phyloP scores from a whole-genome alignment of 306 rosid species.

The Leucaena leucocephala region DNA sequence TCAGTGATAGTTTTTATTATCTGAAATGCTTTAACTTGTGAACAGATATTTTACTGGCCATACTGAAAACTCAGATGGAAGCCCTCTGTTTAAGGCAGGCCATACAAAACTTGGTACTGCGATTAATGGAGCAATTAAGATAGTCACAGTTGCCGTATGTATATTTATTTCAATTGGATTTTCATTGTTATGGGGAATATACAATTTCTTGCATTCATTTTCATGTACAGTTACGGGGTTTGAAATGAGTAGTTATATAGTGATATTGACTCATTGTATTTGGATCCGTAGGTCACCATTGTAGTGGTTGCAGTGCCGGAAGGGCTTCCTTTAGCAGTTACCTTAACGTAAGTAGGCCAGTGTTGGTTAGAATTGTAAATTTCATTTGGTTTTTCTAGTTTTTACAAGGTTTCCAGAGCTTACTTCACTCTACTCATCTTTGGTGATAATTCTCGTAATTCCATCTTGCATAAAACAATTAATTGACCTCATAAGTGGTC shows the following conservation, averaged over 20 bases:
- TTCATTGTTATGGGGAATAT: not conserved
- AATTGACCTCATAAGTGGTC: too few species aligned
- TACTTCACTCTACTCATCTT: not conserved
- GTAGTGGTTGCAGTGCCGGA: conserved; percentile 98
- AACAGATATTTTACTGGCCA: conserved; percentile 86
- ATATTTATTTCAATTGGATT: not conserved
- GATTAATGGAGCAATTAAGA: conserved; percentile 75
- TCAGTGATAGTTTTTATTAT: conserved; percentile 2
- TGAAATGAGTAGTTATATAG: conserved; percentile 3
- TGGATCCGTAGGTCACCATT: conserved; percentile 72
- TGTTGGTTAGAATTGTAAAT: conserved; percentile 14
- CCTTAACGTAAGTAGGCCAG: conserved; percentile 74
- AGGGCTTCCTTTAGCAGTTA: conserved; percentile 94
- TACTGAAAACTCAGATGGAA: conserved; percentile 52
- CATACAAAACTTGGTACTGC: conserved; percentile 68
- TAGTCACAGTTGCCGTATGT: conserved; percentile 85
- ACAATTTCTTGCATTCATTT: not conserved
- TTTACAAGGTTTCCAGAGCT: not conserved
- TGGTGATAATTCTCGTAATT: conserved; percentile 11
- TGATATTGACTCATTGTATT: conserved; percentile 24
- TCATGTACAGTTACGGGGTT: conserved; percentile 1
- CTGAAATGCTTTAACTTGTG: conserved; percentile 26
- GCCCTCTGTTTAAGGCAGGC: conserved; percentile 57
- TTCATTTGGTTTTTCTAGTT: not conserved
- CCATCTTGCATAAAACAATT: not conserved